A percentile compares a stretch with the other conserved stretches of the same genome.
Evolutionary conservation across 2,329 filamentous ascomycete genomes (phyloP).

Genomic region (Colletotrichum cordylinicola): DNA sequence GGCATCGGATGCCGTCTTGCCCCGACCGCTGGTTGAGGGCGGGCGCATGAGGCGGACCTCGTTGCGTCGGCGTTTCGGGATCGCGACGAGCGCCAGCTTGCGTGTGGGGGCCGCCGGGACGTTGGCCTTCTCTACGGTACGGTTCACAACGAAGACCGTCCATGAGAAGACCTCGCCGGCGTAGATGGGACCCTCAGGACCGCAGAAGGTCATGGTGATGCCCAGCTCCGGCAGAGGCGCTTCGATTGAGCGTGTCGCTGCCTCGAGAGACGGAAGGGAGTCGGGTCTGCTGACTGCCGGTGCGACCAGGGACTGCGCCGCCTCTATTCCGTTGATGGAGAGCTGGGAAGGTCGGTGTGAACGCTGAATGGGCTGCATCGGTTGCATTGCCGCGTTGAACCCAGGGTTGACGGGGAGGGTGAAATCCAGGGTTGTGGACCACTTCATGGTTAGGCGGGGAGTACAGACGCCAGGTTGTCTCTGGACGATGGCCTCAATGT

Average conservation of each 20-base stretch:
- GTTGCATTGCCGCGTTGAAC: slow-evolving; percentile 61
- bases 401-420: slow-evolving; percentile 68
- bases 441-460: slow-evolving; percentile 68
- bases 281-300: slow-evolving; percentile 65
- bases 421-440: slow-evolving; percentile 75
- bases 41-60: slow-evolving; percentile 59
- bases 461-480: slow-evolving; percentile 62
- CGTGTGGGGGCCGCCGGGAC: slow-evolving; percentile 51
- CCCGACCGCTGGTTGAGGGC: slow-evolving; percentile 56
- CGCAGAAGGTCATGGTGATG: slow-evolving; percentile 77
- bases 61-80: slow-evolving; percentile 68
- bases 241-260: slow-evolving; percentile 52
- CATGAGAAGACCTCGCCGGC: slow-evolving; percentile 74
- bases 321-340: slow-evolving; percentile 62
- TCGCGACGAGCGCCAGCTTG: slow-evolving; percentile 72
- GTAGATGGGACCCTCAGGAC: slow-evolving; percentile 59
- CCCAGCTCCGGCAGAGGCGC: slow-evolving; percentile 65
- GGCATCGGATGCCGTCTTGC: slow-evolving; percentile 22
- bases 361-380: slow-evolving; percentile 64
- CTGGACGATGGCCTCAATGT: slow-evolving; percentile 64
- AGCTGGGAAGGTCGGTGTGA: slow-evolving; percentile 68
- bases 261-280: slow-evolving; percentile 63
- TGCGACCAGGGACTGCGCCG: slow-evolving; percentile 60
- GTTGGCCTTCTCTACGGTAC: slow-evolving; percentile 50
- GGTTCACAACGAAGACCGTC: slow-evolving; percentile 79